Evolutionary conservation across 1,284 basidiomycete genomes (phyloP).

Genomic region (Agaricales sp.): DNA sequence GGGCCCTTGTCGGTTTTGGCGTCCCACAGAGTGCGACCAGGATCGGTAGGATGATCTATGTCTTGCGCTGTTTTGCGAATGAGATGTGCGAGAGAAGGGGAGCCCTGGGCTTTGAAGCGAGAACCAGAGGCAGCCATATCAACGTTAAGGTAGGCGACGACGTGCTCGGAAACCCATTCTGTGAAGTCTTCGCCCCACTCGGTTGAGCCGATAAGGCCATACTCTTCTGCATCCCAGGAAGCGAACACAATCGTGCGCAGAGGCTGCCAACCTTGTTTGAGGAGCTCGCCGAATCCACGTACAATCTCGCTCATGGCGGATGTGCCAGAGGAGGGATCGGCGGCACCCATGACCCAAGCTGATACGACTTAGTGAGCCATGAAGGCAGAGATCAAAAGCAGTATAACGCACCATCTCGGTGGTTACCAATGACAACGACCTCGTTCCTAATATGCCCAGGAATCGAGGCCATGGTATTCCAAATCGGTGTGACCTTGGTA

Average conservation of each 20-base stretch:
- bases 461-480: conserved; percentile 86
- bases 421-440: conserved; percentile 78
- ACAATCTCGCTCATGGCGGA: conserved; percentile 66
- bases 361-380: conserved; percentile 18
- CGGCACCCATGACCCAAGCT: conserved; percentile 62
- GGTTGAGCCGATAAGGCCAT: conserved; percentile 71
- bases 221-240: conserved; percentile 79
- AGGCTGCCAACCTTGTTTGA: conserved; percentile 70
- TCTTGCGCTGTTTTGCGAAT: conserved; percentile 47
- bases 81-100: conserved; percentile 64
- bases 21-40: conserved; percentile 37
- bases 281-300: conserved; percentile 57
- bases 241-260: conserved; percentile 56
- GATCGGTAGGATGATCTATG: conserved; percentile 42
- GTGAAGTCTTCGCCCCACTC: conserved; percentile 79
- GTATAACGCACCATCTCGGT: conserved; percentile 72
- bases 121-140: conserved; percentile 58
- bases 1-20: conserved; percentile 32
- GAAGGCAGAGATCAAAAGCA: conserved; percentile 2
- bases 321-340: conserved; percentile 83
- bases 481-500: conserved; percentile 57
- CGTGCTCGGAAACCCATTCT: conserved; percentile 58
- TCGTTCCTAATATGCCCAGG: conserved; percentile 85
- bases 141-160: conserved; percentile 73
- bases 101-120: conserved; percentile 37